Base-by-base conservation (phyloP, 768 basidiomycete genomes). In the Hygrocybe coccinea region DNA sequence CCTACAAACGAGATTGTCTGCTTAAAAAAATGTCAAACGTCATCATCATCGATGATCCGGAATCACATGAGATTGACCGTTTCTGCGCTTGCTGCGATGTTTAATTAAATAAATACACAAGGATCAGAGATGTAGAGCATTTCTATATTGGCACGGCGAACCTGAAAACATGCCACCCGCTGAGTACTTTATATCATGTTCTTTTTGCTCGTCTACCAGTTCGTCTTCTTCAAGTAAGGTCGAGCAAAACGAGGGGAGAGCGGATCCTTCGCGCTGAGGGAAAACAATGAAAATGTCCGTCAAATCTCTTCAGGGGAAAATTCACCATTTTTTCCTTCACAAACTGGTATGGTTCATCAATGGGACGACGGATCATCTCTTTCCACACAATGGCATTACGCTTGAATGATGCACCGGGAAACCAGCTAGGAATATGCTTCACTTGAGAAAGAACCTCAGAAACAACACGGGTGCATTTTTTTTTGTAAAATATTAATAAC, bases 31-130 rank as follows among this genome's bases (percentile, higher is more conserved):
- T 51, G 44, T 49, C 45, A 14, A 35, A 47, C 8, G 21, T 7
- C 7, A 19, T 8, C 8, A 44, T 8, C 14, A 44, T 8, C 17
- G 43, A 11, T 15, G 14, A 8, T 19, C 14, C 37, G 37, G 37
- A 38, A n/a, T n/a, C 21, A 7, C 14, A 15, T 19, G 17, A 19
- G 14, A 25, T 56, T 50, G 59, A 84, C 85, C 0, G 85, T 87
- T 60, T 88, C 86, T 36, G 79, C 73, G 60, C 84, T 84, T 14
- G 79, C 81, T 5, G 76, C 71, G 64, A 85, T 88, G 48, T 29
- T 8, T 11, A 83, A 89, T 88, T 24, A 86, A 87, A 66, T 89
- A 87, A 21, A 86, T 87, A 2, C 85, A 81, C 85, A 86, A n/a
- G n/a, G n/a, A n/a, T n/a, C n/a, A 86, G 55, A 85, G 43, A 89